Base-by-base conservation (phyloP, 257 asterid genomes). In the Ballota nigra region DNA sequence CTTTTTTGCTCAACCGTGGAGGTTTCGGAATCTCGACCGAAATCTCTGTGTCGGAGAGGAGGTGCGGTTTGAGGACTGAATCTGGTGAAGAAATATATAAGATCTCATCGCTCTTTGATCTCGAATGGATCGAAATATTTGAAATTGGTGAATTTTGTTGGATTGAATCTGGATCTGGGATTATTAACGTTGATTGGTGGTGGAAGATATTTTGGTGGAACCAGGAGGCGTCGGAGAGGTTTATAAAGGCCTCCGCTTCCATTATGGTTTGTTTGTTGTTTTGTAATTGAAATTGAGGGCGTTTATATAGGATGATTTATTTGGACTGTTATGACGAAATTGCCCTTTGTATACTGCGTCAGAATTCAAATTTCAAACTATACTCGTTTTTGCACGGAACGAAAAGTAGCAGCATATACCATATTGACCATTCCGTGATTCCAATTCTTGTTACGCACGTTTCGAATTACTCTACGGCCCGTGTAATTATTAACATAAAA, bases 141-240 rank as follows among this genome's bases (percentile, higher is more conserved):
- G 8, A 51, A 43, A 73, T 31, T 49, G 80, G 7, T 4, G 78
- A 23, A 43, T 7, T 19, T 67, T 76, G 47, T 34, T 73, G 75
- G 65, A 23, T 62, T 31, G 28, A 68, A 41, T 6, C 31, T 41
- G 19, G 26, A 38, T n/a, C 34, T 1, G 73, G 28, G 57, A 19
- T 18, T 72, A 49, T 18, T n/a, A n/a, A n/a, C n/a, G n/a, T n/a
- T 0, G 63, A 13, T 26, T 31, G 80, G 11, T 11, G 65, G 63
- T 60, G 38, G 71, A 58, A 77, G 71, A 16, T 34, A 26, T 45
- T 23, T 85, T 38, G 78, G 76, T 78, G 68, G 79, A 82, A 87
- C 96, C 98, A 92, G 61, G 1, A 40, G 5, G 91, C 75, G 71
- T 92, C 90, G 60, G 86, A 81, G 74, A 89, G 95, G 63, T 83